These are phyloP conservation scores for Avena sativa DNA, from an alignment of 176 grass and related monocot genomes.

Conservation along the genomic window DNA sequence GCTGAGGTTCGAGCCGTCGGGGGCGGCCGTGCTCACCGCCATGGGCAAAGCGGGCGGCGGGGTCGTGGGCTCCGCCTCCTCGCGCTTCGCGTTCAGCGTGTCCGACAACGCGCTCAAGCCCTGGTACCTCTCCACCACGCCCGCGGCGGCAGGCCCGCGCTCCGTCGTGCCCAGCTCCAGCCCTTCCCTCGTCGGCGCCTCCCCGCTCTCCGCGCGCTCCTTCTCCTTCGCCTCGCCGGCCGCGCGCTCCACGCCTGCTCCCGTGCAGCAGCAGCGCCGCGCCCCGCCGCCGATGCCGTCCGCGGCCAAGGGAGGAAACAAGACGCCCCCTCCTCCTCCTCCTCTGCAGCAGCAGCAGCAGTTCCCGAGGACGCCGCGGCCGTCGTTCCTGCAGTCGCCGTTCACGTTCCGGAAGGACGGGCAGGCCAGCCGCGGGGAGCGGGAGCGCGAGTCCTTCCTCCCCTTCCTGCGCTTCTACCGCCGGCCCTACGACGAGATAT, in stretches of 20 bases:
- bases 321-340: constrained; percentile 21
- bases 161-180: constrained; percentile 62
- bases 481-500: constrained; percentile 87
- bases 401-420: constrained; percentile 85
- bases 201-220: constrained; percentile 87
- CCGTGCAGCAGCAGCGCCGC: constrained; percentile 14
- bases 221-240: constrained; percentile 98
- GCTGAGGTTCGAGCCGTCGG: constrained; percentile 75
- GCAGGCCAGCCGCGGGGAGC: constrained; percentile 68
- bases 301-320: constrained; percentile 36
- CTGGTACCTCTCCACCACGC: constrained; percentile 92
- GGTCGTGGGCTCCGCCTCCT: constrained; percentile 66
- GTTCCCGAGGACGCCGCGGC: constrained; percentile 80
- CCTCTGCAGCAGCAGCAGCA: constrained; percentile 37
- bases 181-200: constrained; percentile 90
- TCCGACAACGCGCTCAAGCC: constrained; percentile 93
- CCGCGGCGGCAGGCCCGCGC: constrained; percentile 52
- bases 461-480: constrained; percentile 92
- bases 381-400: constrained; percentile 95
- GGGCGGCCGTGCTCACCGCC: constrained; percentile 12
- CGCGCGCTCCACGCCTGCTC: constrained; percentile 54
- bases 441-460: constrained; percentile 80
- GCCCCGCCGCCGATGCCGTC: constrained; percentile 36
- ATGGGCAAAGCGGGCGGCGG: constrained; percentile 35
- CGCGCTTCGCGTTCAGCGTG: constrained; percentile 88